Evolutionary conservation across 2,329 filamentous ascomycete species (phyloP).

Genomic region (Thielaviopsis musarum): DNA sequence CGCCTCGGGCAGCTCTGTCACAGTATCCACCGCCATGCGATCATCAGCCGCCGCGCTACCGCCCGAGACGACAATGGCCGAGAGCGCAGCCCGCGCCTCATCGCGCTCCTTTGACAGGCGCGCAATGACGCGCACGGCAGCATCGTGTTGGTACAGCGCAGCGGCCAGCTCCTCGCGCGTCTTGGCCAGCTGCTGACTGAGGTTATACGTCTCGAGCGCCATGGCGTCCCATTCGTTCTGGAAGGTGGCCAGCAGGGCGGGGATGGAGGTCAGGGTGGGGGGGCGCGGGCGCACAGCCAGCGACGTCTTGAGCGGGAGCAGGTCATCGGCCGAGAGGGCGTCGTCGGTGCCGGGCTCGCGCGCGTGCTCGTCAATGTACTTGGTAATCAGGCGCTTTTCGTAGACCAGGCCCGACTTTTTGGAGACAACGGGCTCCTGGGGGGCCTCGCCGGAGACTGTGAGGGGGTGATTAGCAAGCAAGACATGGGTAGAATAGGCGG

Average conservation of each 20-base stretch:
- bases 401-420: slow-evolving; percentile 88
- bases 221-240: slow-evolving; percentile 98
- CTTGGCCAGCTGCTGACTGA: slow-evolving; percentile 76
- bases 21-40: slow-evolving; percentile 77
- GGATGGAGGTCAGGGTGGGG: slow-evolving; percentile 88
- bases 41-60: slow-evolving; percentile 45
- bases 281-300: slow-evolving; percentile 77
- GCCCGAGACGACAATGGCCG: slow-evolving; percentile 59
- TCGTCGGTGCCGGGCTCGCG: slow-evolving; percentile 85
- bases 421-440: slow-evolving; percentile 86
- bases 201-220: slow-evolving; percentile 76
- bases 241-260: slow-evolving; percentile 81
- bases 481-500: neutral
- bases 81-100: slow-evolving; percentile 76
- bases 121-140: slow-evolving; percentile 87
- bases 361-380: slow-evolving; percentile 83
- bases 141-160: slow-evolving; percentile 91
- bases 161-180: slow-evolving; percentile 88
- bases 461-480: neutral
- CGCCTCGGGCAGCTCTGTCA: slow-evolving; percentile 54
- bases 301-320: slow-evolving; percentile 71
- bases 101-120: slow-evolving; percentile 81
- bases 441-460: slow-evolving; percentile 87
- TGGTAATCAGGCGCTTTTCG: slow-evolving; percentile 87
- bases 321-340: slow-evolving; percentile 65